Base-by-base conservation (phyloP, 2,329 filamentous ascomycete genomes). In the Orbilia oligospora region DNA sequence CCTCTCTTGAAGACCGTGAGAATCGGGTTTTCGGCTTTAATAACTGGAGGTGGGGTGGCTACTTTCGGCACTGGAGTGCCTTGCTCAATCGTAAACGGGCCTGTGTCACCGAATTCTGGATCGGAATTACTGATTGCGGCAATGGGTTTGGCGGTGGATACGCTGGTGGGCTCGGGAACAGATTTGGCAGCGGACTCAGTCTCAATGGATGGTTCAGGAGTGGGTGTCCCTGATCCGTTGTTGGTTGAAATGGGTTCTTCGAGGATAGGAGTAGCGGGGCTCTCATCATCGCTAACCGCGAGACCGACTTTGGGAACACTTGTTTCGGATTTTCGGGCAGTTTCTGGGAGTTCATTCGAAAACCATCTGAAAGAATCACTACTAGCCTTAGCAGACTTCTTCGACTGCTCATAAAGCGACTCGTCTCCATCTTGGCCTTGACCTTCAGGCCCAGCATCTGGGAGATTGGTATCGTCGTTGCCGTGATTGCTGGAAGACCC, bases 351-450 rank as follows among this genome's bases (percentile, higher is more conserved):
- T 24, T 61, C 33, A 22, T 75, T 75, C 14, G 63, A 68, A 65
- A 75, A 75, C 71, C 71, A 75, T 38, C n/a, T 44, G 20, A 38
- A 27, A 8, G 56, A 70, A 51, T 56, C n/a, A 16, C 14, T 72
- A 5, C 56, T 61, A 8, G 56, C 56, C 36, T 33, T 44, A 10
- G 20, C 16, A 1, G 9, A 5, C 10, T 24, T 41, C 20, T 10
- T 61, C 6, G n/a, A 33, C 33, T 14, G 6, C 5, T 44, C 18
- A 16, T 12, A 10, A 16, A 41, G 24, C 44, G n/a, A 10, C 44
- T 46, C 41, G 30, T 33, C 61, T 49, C 18, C 24, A 41, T 58
- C n/a, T n/a, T n/a, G n/a, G n/a, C 30, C 14, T 46, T 46, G 30
- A 14, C 3, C 8, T n/a, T 20, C n/a, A 8, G n/a, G 1, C n/a